phyloP scores from a whole-genome alignment of 371 early-diverging fungal genomes.

The Rhizopus microsporus region DNA sequence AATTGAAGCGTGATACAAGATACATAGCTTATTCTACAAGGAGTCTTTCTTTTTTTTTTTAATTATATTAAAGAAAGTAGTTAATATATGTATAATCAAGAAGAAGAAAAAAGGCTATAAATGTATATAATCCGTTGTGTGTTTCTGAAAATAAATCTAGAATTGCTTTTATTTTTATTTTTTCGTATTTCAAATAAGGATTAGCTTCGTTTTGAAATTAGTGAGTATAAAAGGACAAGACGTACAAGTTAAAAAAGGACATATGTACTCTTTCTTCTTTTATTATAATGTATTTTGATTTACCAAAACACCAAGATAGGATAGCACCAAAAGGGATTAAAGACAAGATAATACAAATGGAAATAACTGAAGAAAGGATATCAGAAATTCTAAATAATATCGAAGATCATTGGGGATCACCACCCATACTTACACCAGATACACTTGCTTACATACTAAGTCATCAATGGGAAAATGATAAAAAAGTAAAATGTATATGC shows the following conservation, averaged over 20 bases:
- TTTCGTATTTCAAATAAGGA: background rate
- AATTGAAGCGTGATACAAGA: background rate
- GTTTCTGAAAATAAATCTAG: too few species aligned
- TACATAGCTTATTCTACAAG: too few species aligned
- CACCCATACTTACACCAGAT: conserved; percentile 33
- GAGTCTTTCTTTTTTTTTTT: too few species aligned
- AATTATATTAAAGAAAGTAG: too few species aligned
- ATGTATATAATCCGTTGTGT: too few species aligned
- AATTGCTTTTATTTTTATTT: too few species aligned
- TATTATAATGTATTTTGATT: conserved; percentile 25
- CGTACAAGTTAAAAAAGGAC: too few species aligned
- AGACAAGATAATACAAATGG: background rate
- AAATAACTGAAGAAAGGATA: conserved; percentile 25
- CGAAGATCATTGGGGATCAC: conserved; percentile 36
- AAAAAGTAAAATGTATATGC: conserved; percentile 11
- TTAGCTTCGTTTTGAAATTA: background rate
- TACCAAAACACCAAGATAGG: conserved; percentile 25
- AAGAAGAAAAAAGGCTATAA: too few species aligned
- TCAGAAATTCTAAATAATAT: conserved; percentile 31
- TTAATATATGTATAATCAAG: too few species aligned
- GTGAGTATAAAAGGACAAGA: background rate
- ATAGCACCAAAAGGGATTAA: background rate
- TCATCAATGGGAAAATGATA: conserved; percentile 26
- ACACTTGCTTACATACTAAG: conserved; percentile 28
- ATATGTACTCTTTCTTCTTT: background rate